Evolutionary conservation across 192 early-diverging fungal species (phyloP), one percentile per base, ranked within the genome.

Genomic region (Physocladia obscura): DNA sequence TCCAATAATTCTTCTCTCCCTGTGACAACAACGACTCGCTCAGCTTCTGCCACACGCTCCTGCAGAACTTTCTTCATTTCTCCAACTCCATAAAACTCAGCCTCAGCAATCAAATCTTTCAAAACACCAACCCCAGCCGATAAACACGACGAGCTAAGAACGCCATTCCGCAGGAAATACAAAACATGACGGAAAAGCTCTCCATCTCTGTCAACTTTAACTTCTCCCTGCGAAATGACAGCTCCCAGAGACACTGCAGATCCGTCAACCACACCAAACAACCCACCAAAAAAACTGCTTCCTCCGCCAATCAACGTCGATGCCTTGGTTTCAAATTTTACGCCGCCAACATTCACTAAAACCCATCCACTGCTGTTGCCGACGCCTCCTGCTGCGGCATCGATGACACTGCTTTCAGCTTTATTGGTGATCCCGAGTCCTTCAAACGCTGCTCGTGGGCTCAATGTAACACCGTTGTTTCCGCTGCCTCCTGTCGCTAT

Each of bases 191-290:
- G 19, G 49, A 65, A 65, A 6, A 65, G 32, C 19, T 65, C 62
- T 5, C 62, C 62, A 31, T 65, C 62, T 24, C 62, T 40, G 35
- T 65, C 62, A 26, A 65, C 49, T 65, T 65, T 65, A 35, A 65
- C 48, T 35, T 65, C 62, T 21, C 49, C 62, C 8, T 15, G 39
- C 6, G 24, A 8, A 26, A 54, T 8, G 6, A 34, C 24, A 13
- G 8, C 57, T 13, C 57, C 57, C n/a, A n/a, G n/a, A n/a, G n/a
- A n/a, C 6, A 26, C 51, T 27, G 13, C 56, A 15, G 4, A 17
- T 11, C 38, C 34, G 26, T 19, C 39, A 26, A 26, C 38, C 8
- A 35, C 11, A 4, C n/a, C 40, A 4, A 11, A 4, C n/a, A 65
- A 22, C 21, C 32, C 47, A 6, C 24, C 32, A 4, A 40, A 6